Conservation (phyloP, 768 basidiomycete species). For the Lactarius pseudohatsudake region DNA sequence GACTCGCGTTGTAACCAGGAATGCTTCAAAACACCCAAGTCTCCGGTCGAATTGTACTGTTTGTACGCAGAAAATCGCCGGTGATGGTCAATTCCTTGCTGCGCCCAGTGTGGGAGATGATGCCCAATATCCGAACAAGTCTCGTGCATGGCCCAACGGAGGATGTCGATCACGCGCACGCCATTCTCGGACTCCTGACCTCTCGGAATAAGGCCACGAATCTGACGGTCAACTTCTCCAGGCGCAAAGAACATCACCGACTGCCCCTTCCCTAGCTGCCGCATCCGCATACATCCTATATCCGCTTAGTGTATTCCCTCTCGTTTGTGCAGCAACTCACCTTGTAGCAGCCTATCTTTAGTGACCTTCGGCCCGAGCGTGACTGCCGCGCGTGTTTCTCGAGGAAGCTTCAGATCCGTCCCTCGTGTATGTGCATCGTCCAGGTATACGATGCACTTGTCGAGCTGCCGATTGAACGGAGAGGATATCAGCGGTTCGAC, state of each 20-base stretch:
- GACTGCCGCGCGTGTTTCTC: no score
- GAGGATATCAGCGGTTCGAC: slow-evolving; percentile 40
- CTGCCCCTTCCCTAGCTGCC: no score
- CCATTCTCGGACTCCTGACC: background rate
- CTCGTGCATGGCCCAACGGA: background rate
- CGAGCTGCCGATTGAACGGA: slow-evolving; percentile 11
- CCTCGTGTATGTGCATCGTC: no score
- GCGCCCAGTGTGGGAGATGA: slow-evolving; percentile 9
- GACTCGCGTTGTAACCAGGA: slow-evolving; percentile 6
- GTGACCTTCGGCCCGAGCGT: no score
- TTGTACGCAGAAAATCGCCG: background rate
- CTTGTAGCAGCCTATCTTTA: slow-evolving; percentile 41
- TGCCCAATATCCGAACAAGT: slow-evolving; percentile 6
- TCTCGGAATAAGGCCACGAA: slow-evolving; percentile 5
- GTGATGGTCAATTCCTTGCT: slow-evolving; percentile 10
- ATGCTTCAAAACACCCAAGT: background rate
- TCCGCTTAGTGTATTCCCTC: background rate
- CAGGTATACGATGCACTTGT: no score
- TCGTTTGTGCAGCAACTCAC: slow-evolving; percentile 30
- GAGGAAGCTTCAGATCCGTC: no score
- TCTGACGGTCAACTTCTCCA: slow-evolving; percentile 17
- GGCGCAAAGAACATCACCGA: slow-evolving; percentile 1
- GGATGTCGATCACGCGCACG: slow-evolving; percentile 1
- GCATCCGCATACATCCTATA: no score
- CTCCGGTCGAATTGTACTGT: background rate